Conservation (phyloP, 1,284 basidiomycete genomes). For the Coniferiporia weirii region DNA sequence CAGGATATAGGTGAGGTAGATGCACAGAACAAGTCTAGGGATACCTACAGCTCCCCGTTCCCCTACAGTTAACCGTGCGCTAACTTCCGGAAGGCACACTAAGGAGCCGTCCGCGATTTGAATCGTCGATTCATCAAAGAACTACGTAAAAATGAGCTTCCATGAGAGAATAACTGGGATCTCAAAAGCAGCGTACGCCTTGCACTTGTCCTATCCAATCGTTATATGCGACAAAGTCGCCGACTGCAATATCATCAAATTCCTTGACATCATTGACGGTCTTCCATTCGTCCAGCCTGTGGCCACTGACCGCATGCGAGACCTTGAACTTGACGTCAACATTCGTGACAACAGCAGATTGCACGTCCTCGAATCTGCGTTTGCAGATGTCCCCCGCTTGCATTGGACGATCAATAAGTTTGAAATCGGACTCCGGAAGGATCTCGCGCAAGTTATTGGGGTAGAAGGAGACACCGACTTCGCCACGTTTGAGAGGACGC, state of each 20-base stretch:
- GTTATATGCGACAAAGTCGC: slow-evolving; percentile 77
- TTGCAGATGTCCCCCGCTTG: slow-evolving; percentile 78
- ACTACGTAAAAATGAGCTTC: slow-evolving; percentile 35
- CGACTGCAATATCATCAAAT: slow-evolving; percentile 58
- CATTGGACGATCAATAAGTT: slow-evolving; percentile 77
- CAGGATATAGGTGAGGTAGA: background rate
- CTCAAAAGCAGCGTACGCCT: slow-evolving; percentile 12
- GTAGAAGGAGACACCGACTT: slow-evolving; percentile 79
- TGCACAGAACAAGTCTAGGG: slow-evolving; percentile 6
- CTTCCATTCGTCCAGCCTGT: slow-evolving; percentile 60
- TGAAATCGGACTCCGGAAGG: slow-evolving; percentile 61
- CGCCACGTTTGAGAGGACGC: slow-evolving; percentile 69
- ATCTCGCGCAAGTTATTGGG: slow-evolving; percentile 60
- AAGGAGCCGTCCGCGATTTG: slow-evolving; percentile 52
- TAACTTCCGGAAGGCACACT: slow-evolving; percentile 70
- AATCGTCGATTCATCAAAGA: slow-evolving; percentile 82
- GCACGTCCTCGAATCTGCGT: slow-evolving; percentile 63
- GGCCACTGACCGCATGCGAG: slow-evolving; percentile 70
- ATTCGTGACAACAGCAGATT: slow-evolving; percentile 72
- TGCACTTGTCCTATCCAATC: slow-evolving; percentile 89
- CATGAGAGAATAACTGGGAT: slow-evolving; percentile 1
- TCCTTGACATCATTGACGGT: slow-evolving; percentile 55
- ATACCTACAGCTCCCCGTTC: slow-evolving; percentile 57
- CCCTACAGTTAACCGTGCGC: slow-evolving; percentile 64
- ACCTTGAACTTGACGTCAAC: slow-evolving; percentile 58